phyloP scores from a whole-genome alignment of 306 rosid genomes.

The Malus sylvestris region DNA sequence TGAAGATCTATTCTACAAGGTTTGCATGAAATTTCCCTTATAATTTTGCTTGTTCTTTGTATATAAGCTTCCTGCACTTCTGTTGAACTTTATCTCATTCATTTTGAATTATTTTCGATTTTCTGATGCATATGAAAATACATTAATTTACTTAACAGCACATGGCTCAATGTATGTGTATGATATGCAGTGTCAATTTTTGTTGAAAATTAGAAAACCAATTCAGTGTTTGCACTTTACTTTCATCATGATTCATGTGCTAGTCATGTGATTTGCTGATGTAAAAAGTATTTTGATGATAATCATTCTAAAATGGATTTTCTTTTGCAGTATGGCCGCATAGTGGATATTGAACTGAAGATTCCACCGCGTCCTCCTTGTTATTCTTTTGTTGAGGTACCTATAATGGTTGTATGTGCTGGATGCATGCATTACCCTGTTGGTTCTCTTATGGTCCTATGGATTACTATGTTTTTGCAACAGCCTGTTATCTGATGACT shows the following conservation, averaged over 20 bases:
- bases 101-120: background rate
- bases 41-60: background rate
- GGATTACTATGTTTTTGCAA: background rate
- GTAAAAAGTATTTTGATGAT: background rate
- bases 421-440: background rate
- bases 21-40: slow-evolving; percentile 12
- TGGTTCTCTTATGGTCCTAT: background rate
- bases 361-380: slow-evolving; percentile 97
- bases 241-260: background rate
- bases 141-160: background rate
- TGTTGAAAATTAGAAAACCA: background rate
- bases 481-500: background rate
- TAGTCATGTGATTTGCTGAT: background rate
- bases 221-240: background rate
- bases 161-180: background rate
- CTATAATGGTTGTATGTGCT: background rate
- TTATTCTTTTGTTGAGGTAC: slow-evolving; percentile 95
- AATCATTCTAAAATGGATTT: slow-evolving; percentile 12
- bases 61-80: background rate
- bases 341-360: slow-evolving; percentile 89
- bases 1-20: slow-evolving; percentile 96
- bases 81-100: background rate
- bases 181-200: background rate
- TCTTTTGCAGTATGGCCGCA: slow-evolving; percentile 82
- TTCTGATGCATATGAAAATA: background rate